A percentile compares a stretch with the other conserved stretches of the same genome.
Conservation (phyloP, 441 rosid species). For the Euphorbia schlechtendalii region DNA sequence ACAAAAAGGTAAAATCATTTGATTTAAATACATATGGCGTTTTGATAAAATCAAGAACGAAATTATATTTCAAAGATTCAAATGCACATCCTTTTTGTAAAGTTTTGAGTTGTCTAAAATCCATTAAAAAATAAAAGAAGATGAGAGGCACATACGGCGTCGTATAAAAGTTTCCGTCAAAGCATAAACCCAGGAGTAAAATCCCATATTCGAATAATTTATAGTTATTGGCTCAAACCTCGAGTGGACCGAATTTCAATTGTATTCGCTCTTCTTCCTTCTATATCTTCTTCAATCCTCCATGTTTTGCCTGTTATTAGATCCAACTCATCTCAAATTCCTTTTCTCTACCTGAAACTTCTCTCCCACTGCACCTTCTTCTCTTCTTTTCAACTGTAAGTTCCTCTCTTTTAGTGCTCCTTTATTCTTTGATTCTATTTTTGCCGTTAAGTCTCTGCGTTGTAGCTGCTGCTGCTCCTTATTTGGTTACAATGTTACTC, state of each 20-base stretch:
- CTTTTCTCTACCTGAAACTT: not conserved
- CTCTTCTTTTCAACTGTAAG: conserved; percentile 9
- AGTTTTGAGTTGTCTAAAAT: too few species aligned
- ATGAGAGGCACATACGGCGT: too few species aligned
- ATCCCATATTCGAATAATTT: not conserved
- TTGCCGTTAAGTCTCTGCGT: too few species aligned
- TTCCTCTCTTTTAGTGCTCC: not conserved
- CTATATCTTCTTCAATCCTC: conserved; percentile 6
- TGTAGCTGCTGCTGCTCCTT: not conserved
- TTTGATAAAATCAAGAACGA: too few species aligned
- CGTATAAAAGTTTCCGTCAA: too few species aligned
- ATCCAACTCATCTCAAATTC: conserved; percentile 2
- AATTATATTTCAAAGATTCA: too few species aligned
- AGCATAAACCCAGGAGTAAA: not conserved
- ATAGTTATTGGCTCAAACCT: not conserved
- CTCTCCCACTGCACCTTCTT: not conserved
- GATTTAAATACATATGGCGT: too few species aligned
- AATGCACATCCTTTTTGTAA: too few species aligned
- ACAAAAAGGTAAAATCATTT: too few species aligned
- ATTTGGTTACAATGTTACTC: too few species aligned
- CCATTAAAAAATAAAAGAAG: too few species aligned
- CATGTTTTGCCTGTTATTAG: not conserved
- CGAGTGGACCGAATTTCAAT: conserved; percentile 15
- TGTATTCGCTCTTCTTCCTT: not conserved
- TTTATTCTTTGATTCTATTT: not conserved